Evolutionary conservation across 495 filamentous ascomycete species (phyloP).

Genomic region (Lophium mytilinum): DNA sequence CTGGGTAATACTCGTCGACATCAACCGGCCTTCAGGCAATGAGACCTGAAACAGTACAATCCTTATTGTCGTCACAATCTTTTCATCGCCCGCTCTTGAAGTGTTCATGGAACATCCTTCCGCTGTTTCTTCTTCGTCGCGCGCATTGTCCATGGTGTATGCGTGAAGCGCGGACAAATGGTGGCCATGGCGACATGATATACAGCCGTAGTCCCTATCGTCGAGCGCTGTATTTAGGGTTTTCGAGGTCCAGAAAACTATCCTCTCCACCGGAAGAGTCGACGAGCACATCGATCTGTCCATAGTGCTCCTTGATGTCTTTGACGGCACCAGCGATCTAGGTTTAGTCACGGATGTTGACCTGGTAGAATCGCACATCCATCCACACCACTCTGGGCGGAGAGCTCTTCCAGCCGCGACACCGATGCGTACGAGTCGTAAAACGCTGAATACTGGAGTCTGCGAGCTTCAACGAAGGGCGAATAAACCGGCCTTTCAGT

Average conservation of each 20-base stretch:
- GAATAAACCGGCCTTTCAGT: no score
- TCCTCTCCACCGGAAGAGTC: slow-evolving; percentile 80
- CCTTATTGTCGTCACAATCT: slow-evolving; percentile 52
- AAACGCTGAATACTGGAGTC: no score
- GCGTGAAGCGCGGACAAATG: slow-evolving; percentile 54
- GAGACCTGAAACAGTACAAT: slow-evolving; percentile 54
- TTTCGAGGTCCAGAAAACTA: no score
- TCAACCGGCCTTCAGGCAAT: slow-evolving; percentile 79
- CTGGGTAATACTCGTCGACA: slow-evolving; percentile 40
- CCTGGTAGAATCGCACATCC: slow-evolving; percentile 62
- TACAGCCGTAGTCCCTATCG: no score
- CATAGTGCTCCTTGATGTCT: slow-evolving; percentile 50
- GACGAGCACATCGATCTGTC: slow-evolving; percentile 62
- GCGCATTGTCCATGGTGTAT: slow-evolving; percentile 30
- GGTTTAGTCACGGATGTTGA: slow-evolving; percentile 62
- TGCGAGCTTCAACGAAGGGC: no score
- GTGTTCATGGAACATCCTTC: slow-evolving; percentile 54
- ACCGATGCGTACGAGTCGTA: no score
- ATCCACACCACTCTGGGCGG: slow-evolving; percentile 58
- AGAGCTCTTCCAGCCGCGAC: slow-evolving; percentile 57
- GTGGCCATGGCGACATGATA: slow-evolving; percentile 72
- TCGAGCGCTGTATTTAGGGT: no score
- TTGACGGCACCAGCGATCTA: slow-evolving; percentile 55
- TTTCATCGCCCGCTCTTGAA: slow-evolving; percentile 62
- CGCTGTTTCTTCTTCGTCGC: slow-evolving; percentile 37